phyloP scores from a whole-genome alignment of 805 yeast genomes.

The Zygosaccharomyces siamensis region DNA sequence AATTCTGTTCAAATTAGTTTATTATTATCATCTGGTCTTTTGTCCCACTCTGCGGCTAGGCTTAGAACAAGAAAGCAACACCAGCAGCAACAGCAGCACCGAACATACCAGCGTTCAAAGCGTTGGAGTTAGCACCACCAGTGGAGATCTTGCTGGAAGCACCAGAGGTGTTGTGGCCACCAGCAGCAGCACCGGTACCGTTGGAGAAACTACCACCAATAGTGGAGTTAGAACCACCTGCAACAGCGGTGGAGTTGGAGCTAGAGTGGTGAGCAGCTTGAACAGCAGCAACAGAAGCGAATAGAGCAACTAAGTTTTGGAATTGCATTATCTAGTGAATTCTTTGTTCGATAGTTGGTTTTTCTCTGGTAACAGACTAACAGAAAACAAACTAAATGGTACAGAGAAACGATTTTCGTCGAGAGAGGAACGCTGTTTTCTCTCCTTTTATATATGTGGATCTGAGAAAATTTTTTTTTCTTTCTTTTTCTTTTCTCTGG shows the following conservation, averaged over 20 bases:
- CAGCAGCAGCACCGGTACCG: constrained; percentile 32
- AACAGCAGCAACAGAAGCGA: constrained; percentile 66
- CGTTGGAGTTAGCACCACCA: constrained; percentile 50
- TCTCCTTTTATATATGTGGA: constrained; percentile 4
- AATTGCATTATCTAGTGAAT: constrained; percentile 54
- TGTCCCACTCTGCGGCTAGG: background rate
- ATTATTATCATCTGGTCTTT: background rate
- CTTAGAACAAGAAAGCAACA: constrained; percentile 50
- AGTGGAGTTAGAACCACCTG: constrained; percentile 52
- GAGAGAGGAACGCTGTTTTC: background rate
- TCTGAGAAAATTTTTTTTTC: constrained; percentile 1
- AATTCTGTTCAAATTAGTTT: background rate
- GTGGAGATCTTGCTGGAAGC: constrained; percentile 39
- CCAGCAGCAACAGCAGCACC: constrained; percentile 88
- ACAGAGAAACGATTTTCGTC: background rate
- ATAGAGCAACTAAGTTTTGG: constrained; percentile 60
- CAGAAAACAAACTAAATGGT: background rate
- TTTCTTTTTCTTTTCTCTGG: background rate
- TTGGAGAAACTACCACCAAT: constrained; percentile 47
- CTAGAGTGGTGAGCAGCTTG: constrained; percentile 58
- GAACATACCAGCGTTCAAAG: constrained; percentile 65
- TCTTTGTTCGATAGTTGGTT: background rate
- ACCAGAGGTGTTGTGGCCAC: constrained; percentile 43
- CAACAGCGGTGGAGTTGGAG: constrained; percentile 40
- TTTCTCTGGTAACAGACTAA: background rate